Conservation (phyloP, 176 grass and related monocot genomes). For the Pharus latifolius region DNA sequence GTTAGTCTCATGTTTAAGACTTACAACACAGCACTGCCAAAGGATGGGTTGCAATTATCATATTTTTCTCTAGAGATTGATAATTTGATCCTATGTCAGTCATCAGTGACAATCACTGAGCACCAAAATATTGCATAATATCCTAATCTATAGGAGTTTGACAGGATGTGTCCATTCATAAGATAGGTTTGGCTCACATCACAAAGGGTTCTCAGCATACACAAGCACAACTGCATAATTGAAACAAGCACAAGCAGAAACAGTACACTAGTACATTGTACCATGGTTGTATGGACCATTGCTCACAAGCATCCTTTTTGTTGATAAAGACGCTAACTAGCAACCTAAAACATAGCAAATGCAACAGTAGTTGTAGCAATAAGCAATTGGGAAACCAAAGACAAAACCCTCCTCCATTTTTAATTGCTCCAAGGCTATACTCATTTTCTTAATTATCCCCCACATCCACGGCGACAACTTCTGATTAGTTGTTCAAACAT, state of each 20-base stretch:
- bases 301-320: not conserved
- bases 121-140: not conserved
- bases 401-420: not conserved
- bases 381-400: not conserved
- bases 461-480: not conserved
- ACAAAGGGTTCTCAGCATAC: not conserved
- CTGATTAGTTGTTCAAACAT: not conserved
- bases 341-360: too few relatives aligned
- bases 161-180: not conserved
- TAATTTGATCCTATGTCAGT: not conserved
- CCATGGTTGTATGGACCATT: not conserved
- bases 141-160: not conserved
- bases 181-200: not conserved
- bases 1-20: not conserved
- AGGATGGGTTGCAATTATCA: not conserved
- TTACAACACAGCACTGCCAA: not conserved
- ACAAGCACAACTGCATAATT: not conserved
- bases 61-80: not conserved
- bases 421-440: not conserved
- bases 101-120: not conserved
- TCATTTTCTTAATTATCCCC: not conserved
- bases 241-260: not conserved
- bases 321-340: too few relatives aligned
- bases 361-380: not conserved
- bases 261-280: not conserved